Evolutionary conservation across 148 eudicot species (phyloP).

Genomic region (Cornus kousa): DNA sequence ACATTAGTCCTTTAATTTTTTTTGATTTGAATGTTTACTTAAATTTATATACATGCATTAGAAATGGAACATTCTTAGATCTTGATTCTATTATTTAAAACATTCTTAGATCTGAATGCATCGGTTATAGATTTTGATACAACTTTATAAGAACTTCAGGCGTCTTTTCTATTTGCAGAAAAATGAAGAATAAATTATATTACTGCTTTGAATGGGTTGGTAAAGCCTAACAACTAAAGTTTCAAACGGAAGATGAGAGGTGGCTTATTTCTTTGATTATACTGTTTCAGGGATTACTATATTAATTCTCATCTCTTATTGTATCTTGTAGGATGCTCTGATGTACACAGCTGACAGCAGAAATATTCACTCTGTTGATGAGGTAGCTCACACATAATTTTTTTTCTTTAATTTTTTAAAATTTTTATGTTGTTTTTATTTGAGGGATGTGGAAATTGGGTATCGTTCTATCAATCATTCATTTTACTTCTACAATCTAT

Average conservation of each 20-base stretch:
- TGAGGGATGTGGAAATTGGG: not conserved
- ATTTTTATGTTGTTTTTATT: not conserved
- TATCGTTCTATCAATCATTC: not conserved
- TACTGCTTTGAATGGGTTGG: not conserved
- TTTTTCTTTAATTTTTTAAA: not conserved
- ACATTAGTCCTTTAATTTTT: not conserved
- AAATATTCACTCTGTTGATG: conserved; percentile 85
- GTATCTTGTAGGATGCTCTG: conserved; percentile 59
- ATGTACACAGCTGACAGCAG: conserved; percentile 84
- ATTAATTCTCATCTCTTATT: conserved; percentile 14
- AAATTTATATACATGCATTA: not conserved
- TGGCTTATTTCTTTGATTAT: not conserved
- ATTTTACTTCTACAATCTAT: not conserved
- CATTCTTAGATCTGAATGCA: not conserved
- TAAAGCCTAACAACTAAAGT: not conserved
- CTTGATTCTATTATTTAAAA: not conserved
- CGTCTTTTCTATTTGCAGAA: not conserved
- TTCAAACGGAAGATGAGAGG: not conserved
- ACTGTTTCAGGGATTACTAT: not conserved
- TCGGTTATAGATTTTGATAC: not conserved
- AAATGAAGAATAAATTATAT: not conserved
- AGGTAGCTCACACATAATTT: conserved; percentile 43
- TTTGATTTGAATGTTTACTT: conserved; percentile 2
- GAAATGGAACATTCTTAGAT: not conserved
- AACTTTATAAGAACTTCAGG: no score